Percentiles rank a stretch among this genome's conserved stretches.
Conservation (phyloP, 2,329 filamentous ascomycete genomes). For the Nigrospora osmanthi region DNA sequence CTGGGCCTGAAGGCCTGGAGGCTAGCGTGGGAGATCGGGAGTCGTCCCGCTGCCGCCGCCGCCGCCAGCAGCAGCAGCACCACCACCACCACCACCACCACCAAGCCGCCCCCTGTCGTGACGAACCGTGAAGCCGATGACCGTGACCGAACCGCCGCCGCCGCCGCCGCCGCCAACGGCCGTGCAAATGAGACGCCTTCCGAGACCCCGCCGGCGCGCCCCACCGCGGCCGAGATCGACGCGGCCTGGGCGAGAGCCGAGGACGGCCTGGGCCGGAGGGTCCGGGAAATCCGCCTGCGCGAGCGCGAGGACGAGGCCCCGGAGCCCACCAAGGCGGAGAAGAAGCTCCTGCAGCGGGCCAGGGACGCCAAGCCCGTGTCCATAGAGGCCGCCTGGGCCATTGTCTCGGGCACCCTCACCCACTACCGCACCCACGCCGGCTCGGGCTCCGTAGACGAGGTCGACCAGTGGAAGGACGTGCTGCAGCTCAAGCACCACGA, state of each 20-base stretch:
- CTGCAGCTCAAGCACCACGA: conserved; percentile 1
- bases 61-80: no score
- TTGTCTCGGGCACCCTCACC: not conserved
- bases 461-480: not conserved
- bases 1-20: not conserved
- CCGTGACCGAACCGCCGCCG: no score
- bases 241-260: not conserved
- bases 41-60: not conserved
- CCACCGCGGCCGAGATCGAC: not conserved
- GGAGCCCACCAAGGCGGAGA: not conserved
- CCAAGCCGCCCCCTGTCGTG: no score
- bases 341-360: not conserved
- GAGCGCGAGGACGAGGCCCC: not conserved
- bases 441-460: not conserved
- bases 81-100: no score
- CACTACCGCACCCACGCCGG: not conserved
- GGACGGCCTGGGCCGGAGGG: not conserved
- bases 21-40: conserved; percentile 1
- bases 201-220: no score
- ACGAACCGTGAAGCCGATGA: no score
- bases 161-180: no score
- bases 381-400: not conserved
- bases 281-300: not conserved
- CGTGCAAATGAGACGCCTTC: no score
- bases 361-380: not conserved